Conservation (phyloP, 2,329 filamentous ascomycete genomes). For the Trichoderma sp. region DNA sequence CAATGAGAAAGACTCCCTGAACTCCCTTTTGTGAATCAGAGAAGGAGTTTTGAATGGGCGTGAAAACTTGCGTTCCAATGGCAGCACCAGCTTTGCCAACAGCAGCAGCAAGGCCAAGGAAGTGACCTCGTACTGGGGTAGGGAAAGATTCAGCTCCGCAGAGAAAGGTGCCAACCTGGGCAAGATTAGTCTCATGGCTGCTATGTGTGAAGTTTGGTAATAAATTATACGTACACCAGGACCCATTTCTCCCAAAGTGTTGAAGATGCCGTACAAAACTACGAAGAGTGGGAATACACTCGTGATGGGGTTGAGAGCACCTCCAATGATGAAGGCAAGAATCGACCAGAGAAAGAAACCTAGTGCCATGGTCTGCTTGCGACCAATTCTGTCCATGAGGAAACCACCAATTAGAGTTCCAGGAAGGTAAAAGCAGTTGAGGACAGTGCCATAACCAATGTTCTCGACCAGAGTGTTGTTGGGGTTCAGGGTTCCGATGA, state of each 20-base stretch:
- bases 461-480: slow-evolving; percentile 23
- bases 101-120: slow-evolving; percentile 48
- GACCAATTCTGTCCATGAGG: slow-evolving; percentile 38
- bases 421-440: slow-evolving; percentile 26
- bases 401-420: slow-evolving; percentile 38
- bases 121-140: slow-evolving; percentile 48
- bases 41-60: slow-evolving; percentile 24
- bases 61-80: slow-evolving; percentile 40
- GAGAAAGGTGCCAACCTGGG: slow-evolving; percentile 36
- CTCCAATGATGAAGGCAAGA: slow-evolving; percentile 49
- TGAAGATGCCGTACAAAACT: slow-evolving; percentile 50
- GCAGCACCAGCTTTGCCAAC: slow-evolving; percentile 51
- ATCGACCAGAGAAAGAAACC: slow-evolving; percentile 30
- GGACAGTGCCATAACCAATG: slow-evolving; percentile 26
- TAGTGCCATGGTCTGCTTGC: slow-evolving; percentile 28
- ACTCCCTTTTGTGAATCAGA: slow-evolving; percentile 25
- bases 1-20: slow-evolving; percentile 29
- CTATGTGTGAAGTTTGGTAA: background rate
- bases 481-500: slow-evolving; percentile 17
- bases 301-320: slow-evolving; percentile 44
- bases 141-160: slow-evolving; percentile 42
- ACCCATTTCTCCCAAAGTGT: slow-evolving; percentile 31
- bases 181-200: background rate
- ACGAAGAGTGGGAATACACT: slow-evolving; percentile 48
- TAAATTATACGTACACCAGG: slow-evolving; percentile 45